Conservation (phyloP, 176 grass and related monocot species). For the Ensete ventricosum region DNA sequence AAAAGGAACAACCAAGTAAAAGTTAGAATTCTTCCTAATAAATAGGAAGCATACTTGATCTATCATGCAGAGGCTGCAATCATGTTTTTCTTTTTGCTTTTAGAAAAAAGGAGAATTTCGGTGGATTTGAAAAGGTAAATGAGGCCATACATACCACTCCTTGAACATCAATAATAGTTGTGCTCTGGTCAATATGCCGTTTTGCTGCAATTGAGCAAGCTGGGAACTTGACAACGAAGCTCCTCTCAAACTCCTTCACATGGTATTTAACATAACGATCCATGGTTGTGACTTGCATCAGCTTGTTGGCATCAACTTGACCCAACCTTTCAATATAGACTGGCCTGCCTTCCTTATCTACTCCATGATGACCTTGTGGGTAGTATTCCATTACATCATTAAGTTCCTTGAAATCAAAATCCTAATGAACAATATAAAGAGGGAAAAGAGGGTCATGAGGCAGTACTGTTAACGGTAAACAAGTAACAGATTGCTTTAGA, state of each 20-base stretch:
- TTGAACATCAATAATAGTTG: conserved; percentile 91
- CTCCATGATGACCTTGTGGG: conserved; percentile 93
- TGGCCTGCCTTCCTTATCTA: conserved; percentile 72
- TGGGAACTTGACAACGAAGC: conserved; percentile 90
- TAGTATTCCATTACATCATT: conserved; percentile 87
- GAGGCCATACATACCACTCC: conserved; percentile 50
- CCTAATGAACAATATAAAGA: conserved; percentile 17
- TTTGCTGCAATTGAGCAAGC: conserved; percentile 78
- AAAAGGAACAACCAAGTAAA: background rate
- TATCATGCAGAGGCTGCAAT: background rate
- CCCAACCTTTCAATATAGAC: conserved; percentile 95
- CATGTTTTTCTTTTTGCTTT: background rate
- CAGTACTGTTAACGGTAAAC: background rate
- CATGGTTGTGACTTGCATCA: conserved; percentile 73
- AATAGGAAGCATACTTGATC: background rate
- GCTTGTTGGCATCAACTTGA: conserved; percentile 71
- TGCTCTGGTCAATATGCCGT: conserved; percentile 89
- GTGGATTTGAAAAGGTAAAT: background rate
- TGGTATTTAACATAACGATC: conserved; percentile 89
- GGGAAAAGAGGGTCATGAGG: background rate
- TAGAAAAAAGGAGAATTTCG: background rate
- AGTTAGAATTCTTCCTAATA: background rate
- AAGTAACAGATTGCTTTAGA: background rate
- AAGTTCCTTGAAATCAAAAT: conserved; percentile 79
- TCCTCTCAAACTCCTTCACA: conserved; percentile 86